A percentile compares a stretch with the other conserved stretches of the same genome.
Evolutionary conservation across 805 yeast species (phyloP).

Genomic region (Yarrowia yakushimensis): DNA sequence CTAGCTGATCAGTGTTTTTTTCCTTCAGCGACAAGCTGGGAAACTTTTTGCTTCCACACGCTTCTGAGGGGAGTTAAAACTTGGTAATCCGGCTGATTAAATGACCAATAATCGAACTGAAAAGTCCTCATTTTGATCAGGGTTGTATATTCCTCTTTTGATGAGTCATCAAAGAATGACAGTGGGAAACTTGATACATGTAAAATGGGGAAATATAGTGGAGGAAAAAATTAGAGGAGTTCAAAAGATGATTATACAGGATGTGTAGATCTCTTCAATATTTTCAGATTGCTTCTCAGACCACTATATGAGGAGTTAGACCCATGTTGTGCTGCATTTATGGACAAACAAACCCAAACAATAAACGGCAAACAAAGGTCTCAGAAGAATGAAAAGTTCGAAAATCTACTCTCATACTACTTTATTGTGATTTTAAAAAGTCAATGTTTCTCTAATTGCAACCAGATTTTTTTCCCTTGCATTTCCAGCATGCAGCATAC

Average conservation of each 20-base stretch:
- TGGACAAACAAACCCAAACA: too few relatives aligned
- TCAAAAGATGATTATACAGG: not conserved
- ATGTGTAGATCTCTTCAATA: not conserved
- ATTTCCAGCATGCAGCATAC: too few relatives aligned
- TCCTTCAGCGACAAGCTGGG: not conserved
- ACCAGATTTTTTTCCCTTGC: too few relatives aligned
- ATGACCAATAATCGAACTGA: not conserved
- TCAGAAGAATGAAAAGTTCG: not conserved
- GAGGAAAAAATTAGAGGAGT: not conserved
- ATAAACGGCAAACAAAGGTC: too few relatives aligned
- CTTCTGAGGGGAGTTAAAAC: not conserved
- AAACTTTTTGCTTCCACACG: not conserved
- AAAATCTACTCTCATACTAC: too few relatives aligned
- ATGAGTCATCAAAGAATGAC: not conserved
- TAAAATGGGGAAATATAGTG: too few relatives aligned
- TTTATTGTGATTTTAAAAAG: too few relatives aligned
- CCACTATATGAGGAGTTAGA: too few relatives aligned
- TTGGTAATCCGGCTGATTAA: not conserved
- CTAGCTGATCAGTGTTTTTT: constrained; percentile 3
- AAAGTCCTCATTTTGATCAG: not conserved
- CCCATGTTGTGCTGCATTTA: too few relatives aligned
- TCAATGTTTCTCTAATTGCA: too few relatives aligned
- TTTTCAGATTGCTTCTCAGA: not conserved
- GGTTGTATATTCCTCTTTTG: not conserved
- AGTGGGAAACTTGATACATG: not conserved